Evolutionary conservation across 73 alveolate species (phyloP).

Genomic region (Breviolum minutum): DNA sequence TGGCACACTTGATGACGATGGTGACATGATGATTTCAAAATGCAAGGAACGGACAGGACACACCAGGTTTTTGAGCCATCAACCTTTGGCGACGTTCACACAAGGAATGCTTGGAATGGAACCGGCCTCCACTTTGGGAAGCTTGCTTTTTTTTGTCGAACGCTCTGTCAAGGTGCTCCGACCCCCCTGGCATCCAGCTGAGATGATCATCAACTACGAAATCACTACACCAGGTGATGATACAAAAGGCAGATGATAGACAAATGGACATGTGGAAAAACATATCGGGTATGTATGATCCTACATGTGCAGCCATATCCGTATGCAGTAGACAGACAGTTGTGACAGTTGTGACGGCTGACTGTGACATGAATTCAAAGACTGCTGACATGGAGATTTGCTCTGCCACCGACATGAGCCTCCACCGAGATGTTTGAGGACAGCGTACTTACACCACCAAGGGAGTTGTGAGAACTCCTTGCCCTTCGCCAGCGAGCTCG

Average conservation of each 20-base stretch:
- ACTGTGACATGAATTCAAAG: background rate
- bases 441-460: background rate
- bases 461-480: background rate
- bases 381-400: too few species aligned
- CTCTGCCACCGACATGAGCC: too few species aligned
- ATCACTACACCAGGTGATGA: too few species aligned
- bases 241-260: too few species aligned
- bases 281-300: too few species aligned
- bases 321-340: background rate
- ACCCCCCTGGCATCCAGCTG: too few species aligned
- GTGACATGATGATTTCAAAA: background rate
- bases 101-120: background rate
- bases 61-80: background rate
- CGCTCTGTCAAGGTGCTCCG: background rate
- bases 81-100: background rate
- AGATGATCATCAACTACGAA: too few species aligned
- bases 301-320: too few species aligned
- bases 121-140: slow-evolving; percentile 25
- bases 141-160: background rate
- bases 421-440: background rate
- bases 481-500: background rate
- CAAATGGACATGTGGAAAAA: too few species aligned
- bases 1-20: background rate
- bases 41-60: background rate
- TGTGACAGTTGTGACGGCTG: background rate